Base-by-base conservation (phyloP, 1,139 yeast species). In the Zygosaccharomyces sapae region DNA sequence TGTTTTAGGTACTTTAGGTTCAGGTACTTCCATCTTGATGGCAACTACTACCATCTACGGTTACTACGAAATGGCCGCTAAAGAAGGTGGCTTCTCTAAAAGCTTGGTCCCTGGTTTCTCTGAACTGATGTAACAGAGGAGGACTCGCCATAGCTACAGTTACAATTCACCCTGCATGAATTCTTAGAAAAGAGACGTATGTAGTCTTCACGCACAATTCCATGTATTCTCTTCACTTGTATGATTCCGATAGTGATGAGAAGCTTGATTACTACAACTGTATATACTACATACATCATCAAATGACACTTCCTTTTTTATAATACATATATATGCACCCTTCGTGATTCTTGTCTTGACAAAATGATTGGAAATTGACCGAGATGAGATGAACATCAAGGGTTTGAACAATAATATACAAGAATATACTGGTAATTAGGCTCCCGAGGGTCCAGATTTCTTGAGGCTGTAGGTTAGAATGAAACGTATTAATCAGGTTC, bases 11-110 rank as follows among this genome's bases (percentile, higher is more conserved):
- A 88, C 97, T 53, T 77, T 92, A 61, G 97, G 97, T 53, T 83
- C 95, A 44, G 98, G 98, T 64, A 90, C 97, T 45, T 89, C 96
- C 40, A 90, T 92, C 58, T 76, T 92, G 62, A 79, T 92, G 71
- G 96, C 97, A 38, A 96, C 90, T 42, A 92, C 98, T 42, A 92
- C 98, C 52, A 90, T 92, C 60, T 92, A 92, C 68, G 96, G 97
- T 50, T 92, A 92, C 74, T 86, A 86, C 66, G 98, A 92, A 73
- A 76, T 88, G 67, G 96, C 97, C 41, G 87, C 88, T 53, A 90
- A 89, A 74, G 97, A 90, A 73, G 97, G 96, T 65, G 95, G 94
- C n/a, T 80, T 83, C 62, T 76, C 79, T 57, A 74, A 75, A 59
- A 73, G 78, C 52, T 72, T 83, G 50, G 85, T 71, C 41, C 60